Percentiles rank a stretch among this genome's conserved stretches.
Evolutionary conservation across 257 asterid genomes (phyloP).

Genomic region (Plantago major): DNA sequence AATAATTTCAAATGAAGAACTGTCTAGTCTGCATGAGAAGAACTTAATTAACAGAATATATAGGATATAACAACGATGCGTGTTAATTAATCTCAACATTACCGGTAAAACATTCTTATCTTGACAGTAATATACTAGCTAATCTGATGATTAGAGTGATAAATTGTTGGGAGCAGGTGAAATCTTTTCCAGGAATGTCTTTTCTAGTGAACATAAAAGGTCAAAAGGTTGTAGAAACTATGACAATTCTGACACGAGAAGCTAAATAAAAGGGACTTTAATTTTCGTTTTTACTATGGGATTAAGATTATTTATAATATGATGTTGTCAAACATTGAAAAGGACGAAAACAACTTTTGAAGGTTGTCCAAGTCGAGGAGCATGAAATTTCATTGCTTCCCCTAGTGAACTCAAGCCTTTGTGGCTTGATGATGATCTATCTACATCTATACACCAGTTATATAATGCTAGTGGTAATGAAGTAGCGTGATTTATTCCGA

Average conservation of each 20-base stretch:
- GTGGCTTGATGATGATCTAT: no score
- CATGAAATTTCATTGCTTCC: conserved; percentile 7
- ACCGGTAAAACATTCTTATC: background rate
- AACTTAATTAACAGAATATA: background rate
- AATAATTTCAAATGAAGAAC: no score
- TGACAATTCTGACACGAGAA: conserved; percentile 2
- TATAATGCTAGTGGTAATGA: no score
- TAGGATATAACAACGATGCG: background rate
- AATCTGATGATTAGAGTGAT: background rate
- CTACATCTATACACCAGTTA: no score
- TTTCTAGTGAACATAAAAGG: conserved; percentile 9
- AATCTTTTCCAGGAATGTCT: conserved; percentile 1
- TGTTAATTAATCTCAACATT: background rate
- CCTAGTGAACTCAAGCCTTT: background rate
- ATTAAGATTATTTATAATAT: no score
- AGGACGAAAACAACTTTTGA: conserved; percentile 8
- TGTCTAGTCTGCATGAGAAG: no score
- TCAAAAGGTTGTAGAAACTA: conserved; percentile 3
- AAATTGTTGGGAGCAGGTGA: conserved; percentile 3
- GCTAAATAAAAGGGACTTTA: background rate
- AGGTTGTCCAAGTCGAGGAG: conserved; percentile 1
- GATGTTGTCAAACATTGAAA: background rate
- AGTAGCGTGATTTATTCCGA: no score
- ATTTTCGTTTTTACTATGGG: no score
- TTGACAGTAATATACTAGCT: background rate